Evolutionary conservation across 2,329 filamentous ascomycete species (phyloP).

Genomic region (Fusarium liriodendri): DNA sequence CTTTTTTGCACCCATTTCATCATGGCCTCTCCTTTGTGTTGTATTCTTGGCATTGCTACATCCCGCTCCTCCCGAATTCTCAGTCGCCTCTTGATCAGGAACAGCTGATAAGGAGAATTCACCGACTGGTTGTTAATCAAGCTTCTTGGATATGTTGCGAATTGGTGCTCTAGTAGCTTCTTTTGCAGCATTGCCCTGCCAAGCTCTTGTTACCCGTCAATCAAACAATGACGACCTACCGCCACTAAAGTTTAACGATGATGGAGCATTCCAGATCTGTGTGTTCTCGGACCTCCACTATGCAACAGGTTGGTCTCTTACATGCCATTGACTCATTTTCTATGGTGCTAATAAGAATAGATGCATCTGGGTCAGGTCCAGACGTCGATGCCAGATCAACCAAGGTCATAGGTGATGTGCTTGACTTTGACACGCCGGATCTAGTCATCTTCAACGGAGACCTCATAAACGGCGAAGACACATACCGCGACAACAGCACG

Average conservation of each 20-base stretch:
- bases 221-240: constrained; percentile 22
- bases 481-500: constrained; percentile 64
- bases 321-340: neutral
- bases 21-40: neutral
- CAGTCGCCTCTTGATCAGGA: neutral
- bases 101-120: neutral
- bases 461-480: constrained; percentile 75
- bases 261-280: constrained; percentile 31
- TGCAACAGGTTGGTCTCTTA: constrained; percentile 16
- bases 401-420: constrained; percentile 66
- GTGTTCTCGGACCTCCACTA: constrained; percentile 36
- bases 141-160: constrained; percentile 13
- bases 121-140: neutral
- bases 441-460: constrained; percentile 79
- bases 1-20: neutral
- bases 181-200: constrained; percentile 1
- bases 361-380: constrained; percentile 44
- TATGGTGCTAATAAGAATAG: neutral
- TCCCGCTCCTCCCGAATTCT: neutral
- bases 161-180: constrained; percentile 6
- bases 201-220: constrained; percentile 2
- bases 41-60: neutral
- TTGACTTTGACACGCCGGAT: constrained; percentile 66
- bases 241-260: constrained; percentile 21
- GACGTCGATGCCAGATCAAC: constrained; percentile 68